These are phyloP conservation scores for Vigna trinervia DNA, from an alignment of 306 rosid species.

Conservation along the genomic window DNA sequence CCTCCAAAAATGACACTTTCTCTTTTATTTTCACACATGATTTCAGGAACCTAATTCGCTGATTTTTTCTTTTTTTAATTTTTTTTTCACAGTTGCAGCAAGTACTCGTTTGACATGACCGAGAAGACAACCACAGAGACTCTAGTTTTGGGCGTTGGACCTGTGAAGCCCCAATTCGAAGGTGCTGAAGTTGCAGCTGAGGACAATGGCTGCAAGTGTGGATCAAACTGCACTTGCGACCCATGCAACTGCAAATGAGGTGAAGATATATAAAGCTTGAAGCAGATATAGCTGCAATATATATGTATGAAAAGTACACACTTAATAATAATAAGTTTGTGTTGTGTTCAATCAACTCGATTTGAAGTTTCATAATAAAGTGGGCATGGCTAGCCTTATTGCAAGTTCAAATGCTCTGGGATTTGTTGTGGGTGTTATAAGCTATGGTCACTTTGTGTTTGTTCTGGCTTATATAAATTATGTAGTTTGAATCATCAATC, in stretches of 20 bases:
- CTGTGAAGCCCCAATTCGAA: slow-evolving; percentile 49
- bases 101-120: slow-evolving; percentile 49
- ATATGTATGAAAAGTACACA: not conserved
- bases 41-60: not conserved
- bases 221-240: slow-evolving; percentile 68
- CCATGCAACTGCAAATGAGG: slow-evolving; percentile 78
- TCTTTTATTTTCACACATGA: not conserved
- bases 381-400: not conserved
- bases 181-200: slow-evolving; percentile 58
- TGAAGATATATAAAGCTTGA: not conserved
- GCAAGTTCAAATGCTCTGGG: slow-evolving; percentile 2
- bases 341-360: not conserved
- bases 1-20: too few relatives aligned
- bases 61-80: too few relatives aligned
- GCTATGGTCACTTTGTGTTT: slow-evolving; percentile 34
- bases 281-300: slow-evolving; percentile 40
- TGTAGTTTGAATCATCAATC: not conserved
- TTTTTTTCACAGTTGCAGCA: slow-evolving; percentile 48
- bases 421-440: slow-evolving; percentile 11
- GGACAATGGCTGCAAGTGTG: slow-evolving; percentile 70
- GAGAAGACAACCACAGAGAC: slow-evolving; percentile 58
- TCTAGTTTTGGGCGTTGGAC: slow-evolving; percentile 56
- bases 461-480: slow-evolving; percentile 1
- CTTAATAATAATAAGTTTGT: too few relatives aligned
- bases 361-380: not conserved